Conservation (phyloP, 2,329 filamentous ascomycete species). For the Fusarium verticillioides region DNA sequence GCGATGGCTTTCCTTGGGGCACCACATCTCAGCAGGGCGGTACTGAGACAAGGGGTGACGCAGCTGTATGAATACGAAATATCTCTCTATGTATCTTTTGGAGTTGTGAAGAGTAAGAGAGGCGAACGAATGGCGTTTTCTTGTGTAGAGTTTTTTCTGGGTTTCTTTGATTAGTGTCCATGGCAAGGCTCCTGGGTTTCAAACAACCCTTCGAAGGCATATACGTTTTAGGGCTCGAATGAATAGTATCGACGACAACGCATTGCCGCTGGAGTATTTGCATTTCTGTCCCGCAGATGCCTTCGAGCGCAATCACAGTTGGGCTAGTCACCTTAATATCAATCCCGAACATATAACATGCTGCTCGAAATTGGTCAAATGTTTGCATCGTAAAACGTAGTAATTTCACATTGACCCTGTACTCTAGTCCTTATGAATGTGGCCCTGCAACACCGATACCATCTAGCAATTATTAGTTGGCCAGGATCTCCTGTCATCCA, state of each 20-base stretch:
- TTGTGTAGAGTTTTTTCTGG: constrained; percentile 25
- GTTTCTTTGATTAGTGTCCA: constrained; percentile 22
- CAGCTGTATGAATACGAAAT: constrained; percentile 49
- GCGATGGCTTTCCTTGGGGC: constrained; percentile 29
- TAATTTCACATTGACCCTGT: constrained; percentile 20
- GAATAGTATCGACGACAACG: constrained; percentile 1
- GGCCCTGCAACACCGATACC: constrained; percentile 7
- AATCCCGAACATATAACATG: neutral
- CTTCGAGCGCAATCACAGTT: neutral
- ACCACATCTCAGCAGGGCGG: constrained; percentile 35
- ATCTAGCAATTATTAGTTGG: constrained; percentile 34
- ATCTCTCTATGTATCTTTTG: constrained; percentile 10
- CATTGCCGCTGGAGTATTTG: neutral
- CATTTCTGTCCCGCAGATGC: neutral
- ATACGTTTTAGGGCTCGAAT: constrained; percentile 21
- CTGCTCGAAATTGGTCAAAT: neutral
- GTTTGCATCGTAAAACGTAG: constrained; percentile 2
- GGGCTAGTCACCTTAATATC: neutral
- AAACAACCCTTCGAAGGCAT: neutral
- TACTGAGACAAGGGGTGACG: constrained; percentile 36
- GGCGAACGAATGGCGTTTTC: constrained; percentile 37
- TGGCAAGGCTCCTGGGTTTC: constrained; percentile 1
- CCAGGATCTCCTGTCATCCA: constrained; percentile 4
- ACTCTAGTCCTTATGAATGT: constrained; percentile 15
- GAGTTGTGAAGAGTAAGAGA: constrained; percentile 30